Conservation (phyloP, 1,139 yeast genomes). For the Arxiozyma slooffiae region DNA sequence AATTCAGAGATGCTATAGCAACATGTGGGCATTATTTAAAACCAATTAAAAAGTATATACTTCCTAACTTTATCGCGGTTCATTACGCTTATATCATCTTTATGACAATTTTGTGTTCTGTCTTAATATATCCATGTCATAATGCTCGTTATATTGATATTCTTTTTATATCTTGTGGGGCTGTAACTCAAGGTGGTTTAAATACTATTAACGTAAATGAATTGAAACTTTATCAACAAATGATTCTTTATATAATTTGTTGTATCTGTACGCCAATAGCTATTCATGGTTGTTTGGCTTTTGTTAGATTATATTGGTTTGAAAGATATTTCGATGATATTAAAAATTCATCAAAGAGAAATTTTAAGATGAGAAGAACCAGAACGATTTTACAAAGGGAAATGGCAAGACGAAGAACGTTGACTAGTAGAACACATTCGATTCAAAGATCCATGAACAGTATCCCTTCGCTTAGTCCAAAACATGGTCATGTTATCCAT, state of each 20-base stretch:
- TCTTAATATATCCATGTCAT: conserved; percentile 63
- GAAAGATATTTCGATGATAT: conserved; percentile 81
- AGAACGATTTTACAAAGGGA: conserved; percentile 42
- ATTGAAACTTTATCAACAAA: conserved; percentile 65
- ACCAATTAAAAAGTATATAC: conserved; percentile 43
- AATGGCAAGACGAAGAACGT: conserved; percentile 33
- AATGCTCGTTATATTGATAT: conserved; percentile 68
- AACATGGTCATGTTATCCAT: not conserved
- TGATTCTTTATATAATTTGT: conserved; percentile 49
- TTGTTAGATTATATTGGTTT: conserved; percentile 81
- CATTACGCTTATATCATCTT: conserved; percentile 59
- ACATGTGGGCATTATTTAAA: conserved; percentile 27
- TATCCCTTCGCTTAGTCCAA: not conserved
- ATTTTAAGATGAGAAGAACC: conserved; percentile 70
- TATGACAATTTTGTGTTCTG: conserved; percentile 54
- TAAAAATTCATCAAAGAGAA: conserved; percentile 58
- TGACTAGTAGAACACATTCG: conserved; percentile 26
- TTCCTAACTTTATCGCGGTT: conserved; percentile 69
- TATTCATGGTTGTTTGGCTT: conserved; percentile 70
- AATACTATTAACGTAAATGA: conserved; percentile 64
- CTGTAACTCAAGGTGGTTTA: conserved; percentile 86
- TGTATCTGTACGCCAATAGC: conserved; percentile 77
- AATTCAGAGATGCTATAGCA: conserved; percentile 32
- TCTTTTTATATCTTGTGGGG: conserved; percentile 63
- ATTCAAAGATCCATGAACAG: not conserved